Conservation (phyloP, 2,329 filamentous ascomycete species). For the Chaetomium olivaceum region DNA sequence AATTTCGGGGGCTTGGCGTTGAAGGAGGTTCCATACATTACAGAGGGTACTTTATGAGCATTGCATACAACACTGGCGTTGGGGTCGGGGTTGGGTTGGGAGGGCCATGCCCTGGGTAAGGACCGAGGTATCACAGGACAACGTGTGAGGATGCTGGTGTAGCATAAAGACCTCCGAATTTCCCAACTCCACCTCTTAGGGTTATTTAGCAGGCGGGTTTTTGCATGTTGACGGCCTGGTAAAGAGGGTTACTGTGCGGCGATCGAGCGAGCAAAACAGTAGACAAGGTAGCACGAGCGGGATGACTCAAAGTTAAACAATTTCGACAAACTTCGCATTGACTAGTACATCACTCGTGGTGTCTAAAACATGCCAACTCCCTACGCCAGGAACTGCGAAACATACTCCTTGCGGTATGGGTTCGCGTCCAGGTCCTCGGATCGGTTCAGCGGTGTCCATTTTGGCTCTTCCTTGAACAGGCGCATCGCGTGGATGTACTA, state of each 20-base stretch:
- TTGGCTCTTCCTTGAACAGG: constrained; percentile 96
- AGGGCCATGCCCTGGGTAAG: neutral
- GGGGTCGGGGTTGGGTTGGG: constrained; percentile 16
- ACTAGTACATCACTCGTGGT: neutral
- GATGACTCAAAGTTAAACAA: neutral
- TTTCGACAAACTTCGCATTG: neutral
- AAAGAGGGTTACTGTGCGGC: neutral
- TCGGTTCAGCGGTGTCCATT: constrained; percentile 94
- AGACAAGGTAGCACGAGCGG: neutral
- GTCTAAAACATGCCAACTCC: neutral
- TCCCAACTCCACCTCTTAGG: neutral
- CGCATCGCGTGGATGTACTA: constrained; percentile 96
- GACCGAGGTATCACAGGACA: neutral
- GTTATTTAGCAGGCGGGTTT: neutral
- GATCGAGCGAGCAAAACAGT: neutral
- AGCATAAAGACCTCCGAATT: neutral
- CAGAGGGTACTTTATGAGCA: constrained; percentile 8
- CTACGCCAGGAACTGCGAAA: constrained; percentile 50
- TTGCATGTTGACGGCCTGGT: neutral
- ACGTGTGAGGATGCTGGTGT: neutral
- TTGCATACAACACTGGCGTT: constrained; percentile 26
- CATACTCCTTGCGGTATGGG: constrained; percentile 74
- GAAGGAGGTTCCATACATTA: neutral
- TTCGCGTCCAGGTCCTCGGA: constrained; percentile 76
- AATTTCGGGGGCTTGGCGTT: constrained; percentile 20